These are phyloP conservation scores for Ogataea hybrid DNA, from an alignment of 1,139 yeast species.

Conservation along the genomic window DNA sequence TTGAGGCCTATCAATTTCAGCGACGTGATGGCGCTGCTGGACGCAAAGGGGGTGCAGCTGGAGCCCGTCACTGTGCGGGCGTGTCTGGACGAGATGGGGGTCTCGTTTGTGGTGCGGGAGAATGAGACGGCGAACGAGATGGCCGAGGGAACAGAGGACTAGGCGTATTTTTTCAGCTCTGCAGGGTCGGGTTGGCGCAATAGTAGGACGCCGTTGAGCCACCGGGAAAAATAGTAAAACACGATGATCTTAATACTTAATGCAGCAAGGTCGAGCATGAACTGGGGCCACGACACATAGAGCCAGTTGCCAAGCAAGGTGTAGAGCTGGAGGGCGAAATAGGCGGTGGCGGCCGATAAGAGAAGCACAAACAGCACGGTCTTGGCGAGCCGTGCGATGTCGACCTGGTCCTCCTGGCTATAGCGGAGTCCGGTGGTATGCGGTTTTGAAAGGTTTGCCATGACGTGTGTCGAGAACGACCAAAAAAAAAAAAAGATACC, in stretches of 20 bases:
- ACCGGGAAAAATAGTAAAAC: conserved; percentile 17
- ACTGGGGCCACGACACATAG: conserved; percentile 8
- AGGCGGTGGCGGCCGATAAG: conserved; percentile 12
- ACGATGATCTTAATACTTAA: conserved; percentile 17
- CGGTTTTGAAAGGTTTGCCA: conserved; percentile 1
- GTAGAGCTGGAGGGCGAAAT: conserved; percentile 17
- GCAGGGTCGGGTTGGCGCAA: conserved; percentile 23
- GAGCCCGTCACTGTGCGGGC: conserved; percentile 20
- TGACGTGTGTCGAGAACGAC: conserved; percentile 1
- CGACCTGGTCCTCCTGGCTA: conserved; percentile 22
- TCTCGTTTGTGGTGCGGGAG: conserved; percentile 25
- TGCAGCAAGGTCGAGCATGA: conserved; percentile 12
- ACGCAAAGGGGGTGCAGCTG: conserved; percentile 10
- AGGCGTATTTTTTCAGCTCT: conserved; percentile 28
- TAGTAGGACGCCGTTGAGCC: conserved; percentile 23
- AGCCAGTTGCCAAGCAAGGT: conserved; percentile 10
- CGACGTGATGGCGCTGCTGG: conserved; percentile 14
- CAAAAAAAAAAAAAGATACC: too few species aligned
- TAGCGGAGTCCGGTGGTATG: conserved; percentile 18
- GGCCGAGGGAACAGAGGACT: background rate
- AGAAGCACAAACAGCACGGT: conserved; percentile 18
- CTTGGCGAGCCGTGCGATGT: conserved; percentile 15
- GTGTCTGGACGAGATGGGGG: conserved; percentile 28
- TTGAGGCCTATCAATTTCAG: conserved; percentile 26
- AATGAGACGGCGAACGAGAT: background rate